A percentile compares a stretch with the other conserved stretches of the same genome.
Conservation (phyloP, 2,329 filamentous ascomycete species). For the Fusarium sp. region DNA sequence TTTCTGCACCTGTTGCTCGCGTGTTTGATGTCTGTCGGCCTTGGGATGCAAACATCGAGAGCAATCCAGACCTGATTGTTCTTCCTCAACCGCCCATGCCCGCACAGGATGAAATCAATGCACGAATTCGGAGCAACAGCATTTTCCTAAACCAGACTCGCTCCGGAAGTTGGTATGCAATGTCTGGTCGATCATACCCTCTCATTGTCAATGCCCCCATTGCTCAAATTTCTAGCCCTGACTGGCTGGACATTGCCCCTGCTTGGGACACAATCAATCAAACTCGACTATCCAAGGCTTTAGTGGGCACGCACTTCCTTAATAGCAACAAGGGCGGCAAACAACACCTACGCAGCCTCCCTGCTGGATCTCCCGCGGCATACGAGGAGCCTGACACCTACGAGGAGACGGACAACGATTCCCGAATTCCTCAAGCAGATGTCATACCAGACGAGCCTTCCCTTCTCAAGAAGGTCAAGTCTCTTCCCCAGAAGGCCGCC, state of each 20-base stretch:
- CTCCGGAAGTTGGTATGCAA: constrained; percentile 91
- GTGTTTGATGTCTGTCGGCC: constrained; percentile 91
- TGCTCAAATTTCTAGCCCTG: constrained; percentile 58
- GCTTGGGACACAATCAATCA: constrained; percentile 55
- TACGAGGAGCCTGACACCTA: constrained; percentile 40
- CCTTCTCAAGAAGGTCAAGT: constrained; percentile 64
- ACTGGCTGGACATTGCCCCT: constrained; percentile 61
- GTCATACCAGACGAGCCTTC: constrained; percentile 52
- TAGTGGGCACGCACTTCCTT: constrained; percentile 80
- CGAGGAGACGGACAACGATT: constrained; percentile 50
- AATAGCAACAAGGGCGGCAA: constrained; percentile 53
- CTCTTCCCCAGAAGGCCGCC: constrained; percentile 62
- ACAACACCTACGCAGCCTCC: constrained; percentile 54
- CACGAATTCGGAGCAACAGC: constrained; percentile 68
- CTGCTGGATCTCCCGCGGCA: constrained; percentile 49
- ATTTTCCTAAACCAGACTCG: constrained; percentile 91
- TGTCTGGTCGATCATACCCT: constrained; percentile 89
- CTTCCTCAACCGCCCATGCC: constrained; percentile 86
- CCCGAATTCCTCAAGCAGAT: constrained; percentile 46
- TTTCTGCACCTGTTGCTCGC: constrained; percentile 82
- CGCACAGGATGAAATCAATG: constrained; percentile 60
- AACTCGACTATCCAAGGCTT: constrained; percentile 67
- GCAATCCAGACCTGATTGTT: constrained; percentile 81
- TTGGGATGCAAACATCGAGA: constrained; percentile 69
- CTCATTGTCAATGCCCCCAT: constrained; percentile 77